Evolutionary conservation across 2,329 filamentous ascomycete genomes (phyloP).

Genomic region (Beauveria australis): DNA sequence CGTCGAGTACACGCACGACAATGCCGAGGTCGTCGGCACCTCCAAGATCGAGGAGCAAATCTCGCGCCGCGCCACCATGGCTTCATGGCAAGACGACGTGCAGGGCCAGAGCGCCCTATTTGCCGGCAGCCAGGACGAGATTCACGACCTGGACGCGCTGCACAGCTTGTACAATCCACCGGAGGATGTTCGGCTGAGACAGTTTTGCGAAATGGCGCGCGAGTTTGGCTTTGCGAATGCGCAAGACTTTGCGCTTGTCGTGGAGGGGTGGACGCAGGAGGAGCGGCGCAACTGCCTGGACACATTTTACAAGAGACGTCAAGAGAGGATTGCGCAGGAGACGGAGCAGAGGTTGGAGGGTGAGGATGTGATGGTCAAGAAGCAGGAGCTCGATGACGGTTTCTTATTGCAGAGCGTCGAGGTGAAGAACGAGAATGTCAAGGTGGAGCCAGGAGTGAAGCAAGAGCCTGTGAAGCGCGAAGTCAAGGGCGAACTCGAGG

Average conservation of each 20-base stretch:
- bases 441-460: not conserved
- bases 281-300: slow-evolving; percentile 72
- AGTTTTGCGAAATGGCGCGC: slow-evolving; percentile 86
- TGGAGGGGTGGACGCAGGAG: slow-evolving; percentile 84
- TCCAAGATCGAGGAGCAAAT: slow-evolving; percentile 86
- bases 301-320: slow-evolving; percentile 65
- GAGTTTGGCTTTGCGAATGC: slow-evolving; percentile 68
- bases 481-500: slow-evolving; percentile 10
- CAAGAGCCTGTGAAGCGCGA: not conserved
- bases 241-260: slow-evolving; percentile 79
- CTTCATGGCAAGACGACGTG: slow-evolving; percentile 33
- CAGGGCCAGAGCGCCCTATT: slow-evolving; percentile 50
- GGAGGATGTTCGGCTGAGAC: slow-evolving; percentile 62
- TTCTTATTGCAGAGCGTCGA: not conserved
- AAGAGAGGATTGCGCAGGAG: slow-evolving; percentile 37
- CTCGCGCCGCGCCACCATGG: slow-evolving; percentile 64
- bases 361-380: not conserved
- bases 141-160: slow-evolving; percentile 22
- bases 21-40: slow-evolving; percentile 87
- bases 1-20: slow-evolving; percentile 93
- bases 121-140: slow-evolving; percentile 35
- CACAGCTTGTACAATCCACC: slow-evolving; percentile 60
- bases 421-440: slow-evolving; percentile 5
- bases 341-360: slow-evolving; percentile 14
- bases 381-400: slow-evolving; percentile 5